These are phyloP conservation scores for Cryptosporidium parvum DNA, from an alignment of 169 alveolate species.

Conservation along the genomic window DNA sequence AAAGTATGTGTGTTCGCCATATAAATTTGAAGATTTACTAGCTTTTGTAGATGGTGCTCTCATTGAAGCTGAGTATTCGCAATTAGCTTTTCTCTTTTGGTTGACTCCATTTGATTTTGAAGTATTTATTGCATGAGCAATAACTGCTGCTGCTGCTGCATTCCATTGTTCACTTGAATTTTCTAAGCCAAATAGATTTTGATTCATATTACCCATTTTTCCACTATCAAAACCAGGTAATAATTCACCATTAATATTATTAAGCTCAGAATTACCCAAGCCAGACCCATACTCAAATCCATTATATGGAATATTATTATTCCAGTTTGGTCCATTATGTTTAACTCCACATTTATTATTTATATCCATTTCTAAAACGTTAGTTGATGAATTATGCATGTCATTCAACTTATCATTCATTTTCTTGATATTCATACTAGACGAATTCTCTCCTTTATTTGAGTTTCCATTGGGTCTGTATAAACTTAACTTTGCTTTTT, in stretches of 20 bases:
- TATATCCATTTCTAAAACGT: slow-evolving; percentile 16
- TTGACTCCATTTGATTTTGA: slow-evolving; percentile 39
- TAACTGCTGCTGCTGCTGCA: slow-evolving; percentile 72
- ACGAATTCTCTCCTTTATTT: slow-evolving; percentile 47
- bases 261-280: slow-evolving; percentile 39
- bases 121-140: slow-evolving; percentile 70
- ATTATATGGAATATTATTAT: slow-evolving; percentile 41
- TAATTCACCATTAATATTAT: slow-evolving; percentile 28
- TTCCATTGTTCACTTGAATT: slow-evolving; percentile 73
- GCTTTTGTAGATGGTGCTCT: slow-evolving; percentile 59
- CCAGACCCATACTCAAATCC: slow-evolving; percentile 66
- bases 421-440: slow-evolving; percentile 40
- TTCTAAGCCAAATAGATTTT: slow-evolving; percentile 33
- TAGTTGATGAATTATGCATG: slow-evolving; percentile 14
- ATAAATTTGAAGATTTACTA: slow-evolving; percentile 37
- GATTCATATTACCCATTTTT: slow-evolving; percentile 11
- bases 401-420: slow-evolving; percentile 57
- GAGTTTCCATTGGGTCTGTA: slow-evolving; percentile 69
- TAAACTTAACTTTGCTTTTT: slow-evolving; percentile 73
- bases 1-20: slow-evolving; percentile 22
- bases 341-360: slow-evolving; percentile 2
- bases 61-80: slow-evolving; percentile 45
- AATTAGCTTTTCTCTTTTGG: slow-evolving; percentile 65
- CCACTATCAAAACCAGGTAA: slow-evolving; percentile 12
- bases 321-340: slow-evolving; percentile 31